Percentiles rank a stretch among this genome's conserved stretches.
Evolutionary conservation across 352 stramenopile species (phyloP).

Genomic region (Pythium sukuiense): DNA sequence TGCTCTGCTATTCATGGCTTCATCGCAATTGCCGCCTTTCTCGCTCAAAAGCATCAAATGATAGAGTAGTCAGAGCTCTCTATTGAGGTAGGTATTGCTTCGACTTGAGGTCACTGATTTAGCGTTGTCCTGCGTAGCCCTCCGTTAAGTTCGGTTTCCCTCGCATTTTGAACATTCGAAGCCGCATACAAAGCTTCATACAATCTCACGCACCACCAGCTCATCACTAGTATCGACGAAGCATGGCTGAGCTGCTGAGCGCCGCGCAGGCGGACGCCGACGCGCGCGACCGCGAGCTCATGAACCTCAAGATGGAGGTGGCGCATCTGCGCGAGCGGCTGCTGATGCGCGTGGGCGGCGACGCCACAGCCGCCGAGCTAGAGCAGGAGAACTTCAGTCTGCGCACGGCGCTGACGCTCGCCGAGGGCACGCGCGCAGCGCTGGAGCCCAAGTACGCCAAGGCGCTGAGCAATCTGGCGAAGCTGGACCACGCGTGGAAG

Average conservation of each 20-base stretch:
- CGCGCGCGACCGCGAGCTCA: slow-evolving; percentile 60
- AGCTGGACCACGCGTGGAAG: slow-evolving; percentile 77
- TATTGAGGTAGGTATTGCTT: background rate
- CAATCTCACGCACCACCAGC: background rate
- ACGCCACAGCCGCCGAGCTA: slow-evolving; percentile 71
- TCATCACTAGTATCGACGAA: background rate
- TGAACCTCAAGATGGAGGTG: slow-evolving; percentile 88
- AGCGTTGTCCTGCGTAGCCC: background rate
- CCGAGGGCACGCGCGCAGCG: slow-evolving; percentile 38
- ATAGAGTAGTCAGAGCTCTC: background rate
- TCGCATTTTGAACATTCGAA: background rate
- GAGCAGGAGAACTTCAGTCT: slow-evolving; percentile 79
- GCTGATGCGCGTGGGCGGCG: slow-evolving; percentile 66
- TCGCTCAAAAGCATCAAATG: background rate
- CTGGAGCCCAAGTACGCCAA: slow-evolving; percentile 69
- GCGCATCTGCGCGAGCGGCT: slow-evolving; percentile 74
- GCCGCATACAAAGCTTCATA: background rate
- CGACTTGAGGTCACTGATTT: background rate
- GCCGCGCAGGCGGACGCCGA: slow-evolving; percentile 52
- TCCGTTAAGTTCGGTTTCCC: background rate
- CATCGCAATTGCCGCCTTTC: background rate
- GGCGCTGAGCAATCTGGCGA: slow-evolving; percentile 62
- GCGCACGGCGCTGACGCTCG: slow-evolving; percentile 51
- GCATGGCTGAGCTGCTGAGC: slow-evolving; percentile 30
- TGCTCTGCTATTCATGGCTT: background rate